phyloP scores from a whole-genome alignment of 176 grass and related monocot genomes.

The Secale cereale region DNA sequence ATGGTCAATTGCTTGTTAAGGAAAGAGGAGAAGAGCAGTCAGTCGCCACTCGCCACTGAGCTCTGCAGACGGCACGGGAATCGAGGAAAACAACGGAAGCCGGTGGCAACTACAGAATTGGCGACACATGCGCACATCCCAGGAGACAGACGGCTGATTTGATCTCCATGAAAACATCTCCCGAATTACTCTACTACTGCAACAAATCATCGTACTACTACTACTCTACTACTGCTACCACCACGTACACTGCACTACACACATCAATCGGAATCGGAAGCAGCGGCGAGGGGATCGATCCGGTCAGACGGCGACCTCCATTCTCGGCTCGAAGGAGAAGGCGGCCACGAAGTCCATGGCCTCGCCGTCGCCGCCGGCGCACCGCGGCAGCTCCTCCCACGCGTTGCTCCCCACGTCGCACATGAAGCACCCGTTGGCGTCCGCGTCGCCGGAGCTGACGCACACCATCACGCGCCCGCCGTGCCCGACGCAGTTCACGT shows the following conservation, averaged over 20 bases:
- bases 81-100: slow-evolving; percentile 3
- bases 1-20: neutral
- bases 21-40: neutral
- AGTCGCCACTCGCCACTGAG: neutral
- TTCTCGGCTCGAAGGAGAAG: slow-evolving; percentile 87
- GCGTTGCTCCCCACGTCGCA: slow-evolving; percentile 47
- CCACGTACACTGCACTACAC: neutral
- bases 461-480: slow-evolving; percentile 66
- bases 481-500: slow-evolving; percentile 78
- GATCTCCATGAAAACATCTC: slow-evolving; percentile 24
- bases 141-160: slow-evolving; percentile 31
- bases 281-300: neutral
- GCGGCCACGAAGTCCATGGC: slow-evolving; percentile 68
- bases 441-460: slow-evolving; percentile 46
- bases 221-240: neutral
- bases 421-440: slow-evolving; percentile 41
- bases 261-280: neutral
- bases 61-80: neutral
- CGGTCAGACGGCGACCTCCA: slow-evolving; percentile 58
- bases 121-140: neutral
- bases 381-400: slow-evolving; percentile 66
- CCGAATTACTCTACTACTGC: neutral
- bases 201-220: neutral
- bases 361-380: slow-evolving; percentile 18
- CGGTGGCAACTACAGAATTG: neutral